Conservation (phyloP, 352 stramenopile species). For the Saprolegnia parasitica region DNA sequence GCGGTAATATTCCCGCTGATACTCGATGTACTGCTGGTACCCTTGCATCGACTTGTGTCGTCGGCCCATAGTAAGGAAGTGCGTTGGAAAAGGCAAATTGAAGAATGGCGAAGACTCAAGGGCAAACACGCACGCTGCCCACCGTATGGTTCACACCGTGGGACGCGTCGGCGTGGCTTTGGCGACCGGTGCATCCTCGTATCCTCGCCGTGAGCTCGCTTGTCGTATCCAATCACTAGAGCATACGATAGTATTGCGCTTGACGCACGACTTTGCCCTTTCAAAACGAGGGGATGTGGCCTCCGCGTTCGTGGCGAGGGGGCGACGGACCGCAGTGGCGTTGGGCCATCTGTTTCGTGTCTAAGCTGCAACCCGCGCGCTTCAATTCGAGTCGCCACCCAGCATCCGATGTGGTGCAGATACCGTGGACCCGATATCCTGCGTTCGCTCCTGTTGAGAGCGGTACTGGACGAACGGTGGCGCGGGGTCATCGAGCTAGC, state of each 20-base stretch:
- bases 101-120: slow-evolving; percentile 19
- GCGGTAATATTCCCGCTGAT: slow-evolving; percentile 5
- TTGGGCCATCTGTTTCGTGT: slow-evolving; percentile 11
- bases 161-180: neutral
- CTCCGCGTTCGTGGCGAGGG: no score
- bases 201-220: no score
- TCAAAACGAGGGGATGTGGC: no score
- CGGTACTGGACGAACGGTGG: neutral
- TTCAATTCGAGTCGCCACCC: slow-evolving; percentile 10
- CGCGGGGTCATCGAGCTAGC: no score
- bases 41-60: slow-evolving; percentile 17
- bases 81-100: neutral
- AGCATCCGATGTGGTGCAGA: neutral
- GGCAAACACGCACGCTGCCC: neutral
- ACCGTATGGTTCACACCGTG: slow-evolving; percentile 17
- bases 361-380: slow-evolving; percentile 8
- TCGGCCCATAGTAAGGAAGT: neutral
- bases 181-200: neutral
- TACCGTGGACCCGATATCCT: neutral
- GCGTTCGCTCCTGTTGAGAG: neutral
- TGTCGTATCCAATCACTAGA: no score
- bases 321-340: neutral
- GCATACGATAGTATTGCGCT: no score
- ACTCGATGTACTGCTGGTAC: slow-evolving; percentile 15
- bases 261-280: no score